A percentile compares a stretch with the other conserved stretches of the same genome.
These are phyloP conservation scores for Hamigera avellanea DNA, from an alignment of 495 filamentous ascomycete genomes.

Conservation along the genomic window DNA sequence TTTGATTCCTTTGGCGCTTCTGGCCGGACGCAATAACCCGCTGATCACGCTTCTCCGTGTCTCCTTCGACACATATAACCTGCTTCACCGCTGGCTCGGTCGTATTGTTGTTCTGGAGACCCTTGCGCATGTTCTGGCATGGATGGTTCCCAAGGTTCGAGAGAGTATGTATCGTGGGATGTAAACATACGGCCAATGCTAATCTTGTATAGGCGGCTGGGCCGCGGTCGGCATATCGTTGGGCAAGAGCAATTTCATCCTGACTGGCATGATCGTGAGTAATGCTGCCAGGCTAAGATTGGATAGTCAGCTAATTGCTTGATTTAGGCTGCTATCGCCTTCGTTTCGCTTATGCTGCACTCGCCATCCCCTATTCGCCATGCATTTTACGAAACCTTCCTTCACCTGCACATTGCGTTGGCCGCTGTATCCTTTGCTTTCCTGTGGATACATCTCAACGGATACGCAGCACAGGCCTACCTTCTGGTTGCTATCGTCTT, in stretches of 20 bases:
- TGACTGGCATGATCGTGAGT: constrained; percentile 43
- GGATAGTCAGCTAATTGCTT: not conserved
- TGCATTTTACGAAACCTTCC: constrained; percentile 92
- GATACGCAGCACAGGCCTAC: constrained; percentile 52
- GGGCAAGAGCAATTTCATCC: constrained; percentile 42
- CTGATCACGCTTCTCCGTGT: constrained; percentile 52
- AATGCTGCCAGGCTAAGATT: not conserved
- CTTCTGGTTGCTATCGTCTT: constrained; percentile 55
- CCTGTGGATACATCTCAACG: constrained; percentile 62
- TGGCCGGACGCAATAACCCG: constrained; percentile 61
- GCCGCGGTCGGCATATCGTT: constrained; percentile 37
- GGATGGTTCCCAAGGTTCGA: constrained; percentile 57
- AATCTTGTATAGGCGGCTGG: constrained; percentile 43
- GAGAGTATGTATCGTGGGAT: constrained; percentile 23
- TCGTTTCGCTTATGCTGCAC: constrained; percentile 47
- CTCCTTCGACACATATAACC: constrained; percentile 68
- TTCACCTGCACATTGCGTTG: constrained; percentile 67
- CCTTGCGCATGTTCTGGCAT: constrained; percentile 50
- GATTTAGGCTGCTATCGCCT: constrained; percentile 29
- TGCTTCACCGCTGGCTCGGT: constrained; percentile 70
- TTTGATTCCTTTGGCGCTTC: constrained; percentile 61
- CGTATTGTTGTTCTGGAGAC: constrained; percentile 58
- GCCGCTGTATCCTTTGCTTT: constrained; percentile 48
- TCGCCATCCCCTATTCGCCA: constrained; percentile 72
- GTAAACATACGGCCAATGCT: constrained; percentile 5